phyloP scores from a whole-genome alignment of 2,329 filamentous ascomycete genomes.

The Venturia pyrina region DNA sequence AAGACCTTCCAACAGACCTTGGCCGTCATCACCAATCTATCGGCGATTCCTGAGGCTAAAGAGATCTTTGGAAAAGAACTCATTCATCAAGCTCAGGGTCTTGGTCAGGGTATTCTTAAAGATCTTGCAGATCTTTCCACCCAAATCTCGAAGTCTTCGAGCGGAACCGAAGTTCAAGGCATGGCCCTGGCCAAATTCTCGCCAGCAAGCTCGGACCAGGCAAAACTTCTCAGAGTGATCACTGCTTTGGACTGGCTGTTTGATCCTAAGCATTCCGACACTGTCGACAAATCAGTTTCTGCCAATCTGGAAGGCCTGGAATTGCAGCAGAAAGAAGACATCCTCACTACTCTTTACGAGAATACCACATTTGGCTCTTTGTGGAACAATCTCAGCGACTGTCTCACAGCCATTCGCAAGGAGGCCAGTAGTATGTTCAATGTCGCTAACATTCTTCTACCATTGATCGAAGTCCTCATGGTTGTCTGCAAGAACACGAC shows the following conservation, averaged over 20 bases:
- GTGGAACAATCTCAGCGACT: constrained; percentile 87
- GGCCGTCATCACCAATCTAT: constrained; percentile 97
- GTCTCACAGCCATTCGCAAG: constrained; percentile 76
- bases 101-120: constrained; percentile 74
- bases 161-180: constrained; percentile 89
- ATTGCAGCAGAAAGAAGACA: constrained; percentile 64
- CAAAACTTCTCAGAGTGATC: constrained; percentile 83
- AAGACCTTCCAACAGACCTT: constrained; percentile 98
- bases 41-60: constrained; percentile 82
- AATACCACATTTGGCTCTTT: constrained; percentile 81
- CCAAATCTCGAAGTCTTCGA: constrained; percentile 77
- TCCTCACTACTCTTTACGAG: constrained; percentile 81
- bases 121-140: constrained; percentile 78
- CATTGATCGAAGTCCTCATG: constrained; percentile 94
- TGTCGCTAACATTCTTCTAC: constrained; percentile 88
- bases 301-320: constrained; percentile 41
- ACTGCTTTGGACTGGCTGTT: constrained; percentile 95
- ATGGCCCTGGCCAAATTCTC: constrained; percentile 93
- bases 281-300: constrained; percentile 35
- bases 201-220: constrained; percentile 89
- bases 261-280: constrained; percentile 58
- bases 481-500: constrained; percentile 98
- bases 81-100: constrained; percentile 70
- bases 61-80: constrained; percentile 88
- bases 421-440: constrained; percentile 94